Percentiles rank a stretch among this genome's conserved stretches.
phyloP scores from a whole-genome alignment of 139 green algal genomes.

The Picochlorum sp. region DNA sequence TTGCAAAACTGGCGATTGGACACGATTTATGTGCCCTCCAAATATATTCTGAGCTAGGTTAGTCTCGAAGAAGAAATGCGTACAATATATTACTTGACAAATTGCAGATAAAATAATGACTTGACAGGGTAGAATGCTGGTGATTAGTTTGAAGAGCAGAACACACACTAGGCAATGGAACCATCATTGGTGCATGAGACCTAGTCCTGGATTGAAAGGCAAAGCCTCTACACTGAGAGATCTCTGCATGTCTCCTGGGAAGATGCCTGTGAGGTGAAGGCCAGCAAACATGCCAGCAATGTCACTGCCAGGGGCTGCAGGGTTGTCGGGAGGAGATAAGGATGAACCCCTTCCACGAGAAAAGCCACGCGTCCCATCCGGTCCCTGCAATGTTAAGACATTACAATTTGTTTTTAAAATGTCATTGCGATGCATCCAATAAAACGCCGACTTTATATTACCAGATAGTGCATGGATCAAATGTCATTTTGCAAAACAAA shows the following conservation, averaged over 20 bases:
- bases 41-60: too few relatives aligned
- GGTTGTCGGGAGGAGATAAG: not conserved
- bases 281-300: not conserved
- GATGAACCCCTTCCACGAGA: not conserved
- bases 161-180: too few relatives aligned
- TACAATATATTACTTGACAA: too few relatives aligned
- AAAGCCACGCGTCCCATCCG: not conserved
- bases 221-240: not conserved
- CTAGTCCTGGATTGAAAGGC: not conserved
- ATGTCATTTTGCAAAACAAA: too few relatives aligned
- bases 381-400: not conserved
- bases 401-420: not conserved
- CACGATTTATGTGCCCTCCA: too few relatives aligned
- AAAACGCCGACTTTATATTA: not conserved
- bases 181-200: too few relatives aligned
- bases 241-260: not conserved
- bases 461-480: not conserved
- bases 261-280: not conserved
- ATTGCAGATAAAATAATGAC: too few relatives aligned
- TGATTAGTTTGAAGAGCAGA: too few relatives aligned
- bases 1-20: too few relatives aligned
- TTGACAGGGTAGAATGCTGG: too few relatives aligned
- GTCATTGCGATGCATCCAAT: not conserved
- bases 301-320: not conserved
- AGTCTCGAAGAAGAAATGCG: too few relatives aligned